Conservation (phyloP, 441 rosid genomes). For the Gossypium davidsonii region DNA sequence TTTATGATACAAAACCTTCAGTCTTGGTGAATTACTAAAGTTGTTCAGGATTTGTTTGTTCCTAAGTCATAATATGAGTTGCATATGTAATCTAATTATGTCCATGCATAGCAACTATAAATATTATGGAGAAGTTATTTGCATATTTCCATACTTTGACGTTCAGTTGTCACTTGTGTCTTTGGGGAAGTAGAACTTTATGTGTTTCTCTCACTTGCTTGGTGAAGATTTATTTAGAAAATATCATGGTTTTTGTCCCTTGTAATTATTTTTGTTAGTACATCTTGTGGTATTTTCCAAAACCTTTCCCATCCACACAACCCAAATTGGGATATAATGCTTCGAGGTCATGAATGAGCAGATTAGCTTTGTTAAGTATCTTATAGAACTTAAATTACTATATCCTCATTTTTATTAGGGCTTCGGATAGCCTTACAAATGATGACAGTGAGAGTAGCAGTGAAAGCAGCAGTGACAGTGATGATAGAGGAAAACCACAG, state of each 20-base stretch:
- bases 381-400: not conserved
- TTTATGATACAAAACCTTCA: not conserved
- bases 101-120: not conserved
- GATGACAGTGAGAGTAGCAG: slow-evolving; percentile 40
- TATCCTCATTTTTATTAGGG: slow-evolving; percentile 35
- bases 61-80: not conserved
- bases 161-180: not conserved
- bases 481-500: slow-evolving; percentile 33
- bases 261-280: not conserved
- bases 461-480: slow-evolving; percentile 45
- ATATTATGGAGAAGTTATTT: not conserved
- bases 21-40: not conserved
- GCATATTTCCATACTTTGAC: not conserved
- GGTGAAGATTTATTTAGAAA: not conserved
- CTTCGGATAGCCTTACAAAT: slow-evolving; percentile 48
- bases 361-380: not conserved
- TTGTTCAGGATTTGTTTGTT: not conserved
- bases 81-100: not conserved
- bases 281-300: not conserved
- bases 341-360: not conserved
- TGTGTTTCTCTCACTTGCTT: not conserved
- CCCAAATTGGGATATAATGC: not conserved
- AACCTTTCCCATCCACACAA: not conserved
- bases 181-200: not conserved
- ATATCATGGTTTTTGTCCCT: not conserved